Evolutionary conservation across 148 eudicot species (phyloP), one percentile per base, ranked within the genome.

Genomic region (Hydrangea macrophylla): DNA sequence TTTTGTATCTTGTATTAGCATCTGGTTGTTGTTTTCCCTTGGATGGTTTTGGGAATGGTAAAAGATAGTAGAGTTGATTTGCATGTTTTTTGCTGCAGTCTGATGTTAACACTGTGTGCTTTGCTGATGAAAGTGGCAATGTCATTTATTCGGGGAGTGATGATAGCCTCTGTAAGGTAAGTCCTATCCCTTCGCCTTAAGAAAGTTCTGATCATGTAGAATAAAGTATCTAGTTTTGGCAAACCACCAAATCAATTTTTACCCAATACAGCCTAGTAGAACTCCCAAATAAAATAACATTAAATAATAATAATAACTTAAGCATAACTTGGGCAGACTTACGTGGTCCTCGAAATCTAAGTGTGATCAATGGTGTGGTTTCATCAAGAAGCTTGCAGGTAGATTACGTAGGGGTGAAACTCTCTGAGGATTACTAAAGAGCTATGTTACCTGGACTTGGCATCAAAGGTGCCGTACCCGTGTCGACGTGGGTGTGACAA

Each of bases 41-140:
- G 11, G 28, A 22, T 17, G 33, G 26, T 12, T 45, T n/a, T 44
- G 45, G 35, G 7, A 13, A 51, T 51, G 9, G 33, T 54, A 8
- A 10, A 26, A 33, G 22, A 28, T 35, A 60, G 56, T 65, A 36
- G 48, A 17, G 36, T 59, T 55, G 50, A 22, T 60, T 58, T 50
- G 9, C 32, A 12, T 32, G n/a, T 60, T 67, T 72, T 66, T 61
- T 80, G 27, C 63, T 80, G 82, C 88, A 92, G 98, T 84, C 82
- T 62, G 98, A 92, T 86, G 98, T 92, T 70, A 92, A 92, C 69
- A 70, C 90, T 28, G 98, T 90, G 53, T 92, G 96, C 78, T 92
- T 92, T 73, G 98, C 92, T 67, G 98, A 92, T 72, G 96, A 84
- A 73, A 80, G 85, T 76, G 90, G 96, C 69, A 73, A 92, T 72